These are phyloP conservation scores for Hamigera avellanea DNA, from an alignment of 495 filamentous ascomycete species.

Conservation along the genomic window DNA sequence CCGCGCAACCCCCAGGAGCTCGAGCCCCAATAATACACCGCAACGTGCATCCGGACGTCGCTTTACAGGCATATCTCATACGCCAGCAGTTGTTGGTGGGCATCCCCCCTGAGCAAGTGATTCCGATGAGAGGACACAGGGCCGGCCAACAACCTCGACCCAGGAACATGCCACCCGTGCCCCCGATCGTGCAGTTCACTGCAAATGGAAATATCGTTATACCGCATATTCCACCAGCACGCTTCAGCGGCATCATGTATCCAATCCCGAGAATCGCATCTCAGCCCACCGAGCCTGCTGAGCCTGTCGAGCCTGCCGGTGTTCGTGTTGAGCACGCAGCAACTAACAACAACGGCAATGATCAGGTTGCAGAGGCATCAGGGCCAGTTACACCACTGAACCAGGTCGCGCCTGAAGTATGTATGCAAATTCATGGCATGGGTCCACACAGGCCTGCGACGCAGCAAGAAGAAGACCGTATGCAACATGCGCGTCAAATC, in stretches of 20 bases:
- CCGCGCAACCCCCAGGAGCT: too few relatives aligned
- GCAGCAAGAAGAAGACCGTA: too few relatives aligned
- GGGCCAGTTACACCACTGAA: too few relatives aligned
- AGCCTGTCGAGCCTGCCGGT: not conserved
- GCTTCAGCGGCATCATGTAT: constrained; percentile 7
- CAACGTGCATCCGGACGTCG: not conserved
- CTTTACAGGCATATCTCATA: constrained; percentile 19
- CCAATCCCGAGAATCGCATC: constrained; percentile 1
- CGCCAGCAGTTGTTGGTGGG: constrained; percentile 21
- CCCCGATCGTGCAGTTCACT: constrained; percentile 10
- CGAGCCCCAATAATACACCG: not conserved
- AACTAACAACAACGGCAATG: too few relatives aligned
- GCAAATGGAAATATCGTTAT: constrained; percentile 6
- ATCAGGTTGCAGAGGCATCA: too few relatives aligned
- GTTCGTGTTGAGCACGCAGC: too few relatives aligned
- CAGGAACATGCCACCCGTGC: not conserved
- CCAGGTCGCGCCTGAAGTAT: too few relatives aligned
- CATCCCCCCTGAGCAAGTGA: constrained; percentile 13
- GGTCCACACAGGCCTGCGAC: too few relatives aligned
- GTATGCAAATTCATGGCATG: too few relatives aligned
- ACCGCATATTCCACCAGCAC: constrained; percentile 12
- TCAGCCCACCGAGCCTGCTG: not conserved
- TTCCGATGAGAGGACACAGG: constrained; percentile 6
- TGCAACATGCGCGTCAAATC: too few relatives aligned
- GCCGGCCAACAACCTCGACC: not conserved